Base-by-base conservation (phyloP, 2,329 filamentous ascomycete species). In the Alternaria sp. region DNA sequence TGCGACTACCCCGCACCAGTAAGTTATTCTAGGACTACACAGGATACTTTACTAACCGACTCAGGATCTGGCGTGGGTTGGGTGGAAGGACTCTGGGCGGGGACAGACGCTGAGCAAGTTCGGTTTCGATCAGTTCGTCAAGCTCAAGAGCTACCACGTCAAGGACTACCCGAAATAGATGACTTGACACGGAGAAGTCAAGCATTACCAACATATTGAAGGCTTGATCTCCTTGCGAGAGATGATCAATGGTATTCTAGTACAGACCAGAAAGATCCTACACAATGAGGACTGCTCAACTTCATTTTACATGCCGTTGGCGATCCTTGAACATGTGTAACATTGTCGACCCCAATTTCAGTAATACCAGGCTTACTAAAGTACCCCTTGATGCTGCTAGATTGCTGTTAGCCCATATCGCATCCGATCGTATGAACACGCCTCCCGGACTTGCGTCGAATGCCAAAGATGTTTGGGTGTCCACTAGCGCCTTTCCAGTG, bases 51-150 rank as follows among this genome's bases (percentile, higher is more conserved):
- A 36, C 65, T 76, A 45, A 76, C 62, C 40, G 19, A 13, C 6
- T 40, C 72, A 95, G 92, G 93, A 97, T 80, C 87, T 97, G 70
- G 93, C 93, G n/a, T 97, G 93, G 93, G 96, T 94, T 3, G 95
- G 95, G 11, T 97, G 93, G 93, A 98, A 98, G 85, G 93, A 97
- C 79, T 97, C 93, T 64, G 95, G 95, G 68, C 94, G 92, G 80
- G 95, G 95, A 21, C 91, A 94, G 72, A 97, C 94, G 10, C 83
- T 98, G 73, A 96, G 93, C 82, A 90, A 85, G 72, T 97, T 94
- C 75, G 95, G 95, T 11, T 98, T 96, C 77, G 95, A 97, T 73
- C 93, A 97, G 78, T 98, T 97, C 77, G 91, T 96, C 77, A 97
- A 96, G 86, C 86, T 97, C 74, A 97, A 97, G 89, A 97, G 92